Conservation (phyloP, 345 rosid species). For the Trapa bicornis region DNA sequence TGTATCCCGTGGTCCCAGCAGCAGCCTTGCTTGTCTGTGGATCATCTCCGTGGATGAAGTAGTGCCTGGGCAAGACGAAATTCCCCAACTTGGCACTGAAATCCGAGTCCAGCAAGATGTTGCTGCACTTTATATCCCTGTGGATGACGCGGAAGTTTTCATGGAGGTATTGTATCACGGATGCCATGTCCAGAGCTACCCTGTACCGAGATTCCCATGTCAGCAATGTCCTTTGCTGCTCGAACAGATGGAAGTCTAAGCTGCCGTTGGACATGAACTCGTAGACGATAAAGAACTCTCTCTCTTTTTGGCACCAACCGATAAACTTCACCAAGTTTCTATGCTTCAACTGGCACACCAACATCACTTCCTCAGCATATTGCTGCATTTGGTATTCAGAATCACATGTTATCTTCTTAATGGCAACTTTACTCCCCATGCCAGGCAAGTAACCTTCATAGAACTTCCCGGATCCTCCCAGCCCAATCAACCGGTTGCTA, state of each 20-base stretch:
- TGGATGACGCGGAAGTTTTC: background rate
- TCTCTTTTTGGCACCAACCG: slow-evolving; percentile 3
- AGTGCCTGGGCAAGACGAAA: slow-evolving; percentile 1
- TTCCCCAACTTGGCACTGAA: slow-evolving; percentile 3
- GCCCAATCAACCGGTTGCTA: background rate
- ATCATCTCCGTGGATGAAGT: background rate
- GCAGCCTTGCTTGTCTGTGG: background rate
- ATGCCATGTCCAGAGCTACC: slow-evolving; percentile 2
- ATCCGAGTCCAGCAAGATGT: slow-evolving; percentile 4
- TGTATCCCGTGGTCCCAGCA: slow-evolving; percentile 2
- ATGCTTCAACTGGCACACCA: slow-evolving; percentile 7
- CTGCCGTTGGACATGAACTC: slow-evolving; percentile 11
- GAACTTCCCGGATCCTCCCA: slow-evolving; percentile 8
- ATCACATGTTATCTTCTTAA: background rate
- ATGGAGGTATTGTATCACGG: background rate
- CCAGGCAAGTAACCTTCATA: background rate
- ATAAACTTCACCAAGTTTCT: background rate
- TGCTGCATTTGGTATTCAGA: background rate
- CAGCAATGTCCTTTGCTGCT: background rate
- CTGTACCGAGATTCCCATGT: slow-evolving; percentile 1
- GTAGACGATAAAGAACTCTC: slow-evolving; percentile 3
- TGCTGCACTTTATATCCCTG: slow-evolving; percentile 4
- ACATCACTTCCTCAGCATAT: slow-evolving; percentile 7
- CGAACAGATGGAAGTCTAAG: slow-evolving; percentile 9
- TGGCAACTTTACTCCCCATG: background rate